A percentile compares a stretch with the other conserved stretches of the same genome.
Conservation (phyloP, 768 basidiomycete species). For the Cyclocybe cylindracea region DNA sequence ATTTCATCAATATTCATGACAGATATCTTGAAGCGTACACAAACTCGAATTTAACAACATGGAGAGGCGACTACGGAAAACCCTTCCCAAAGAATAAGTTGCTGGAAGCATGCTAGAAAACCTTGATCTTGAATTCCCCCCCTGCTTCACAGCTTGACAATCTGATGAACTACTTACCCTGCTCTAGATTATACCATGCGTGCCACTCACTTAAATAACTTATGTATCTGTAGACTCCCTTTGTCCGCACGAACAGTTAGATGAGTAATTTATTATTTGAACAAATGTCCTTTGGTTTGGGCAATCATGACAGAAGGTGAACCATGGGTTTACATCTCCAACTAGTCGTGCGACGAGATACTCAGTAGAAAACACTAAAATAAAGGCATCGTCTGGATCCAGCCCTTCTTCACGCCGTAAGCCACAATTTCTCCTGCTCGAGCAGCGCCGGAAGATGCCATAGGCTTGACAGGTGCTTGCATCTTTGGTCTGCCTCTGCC, state of each 20-base stretch:
- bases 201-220: too few relatives aligned
- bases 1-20: neutral
- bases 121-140: too few relatives aligned
- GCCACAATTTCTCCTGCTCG: conserved; percentile 65
- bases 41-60: conserved; percentile 80
- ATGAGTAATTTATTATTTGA: too few relatives aligned
- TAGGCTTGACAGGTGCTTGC: conserved; percentile 17
- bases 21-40: conserved; percentile 72
- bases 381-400: conserved; percentile 43
- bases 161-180: too few relatives aligned
- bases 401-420: conserved; percentile 61
- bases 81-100: conserved; percentile 69
- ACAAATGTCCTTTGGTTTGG: too few relatives aligned
- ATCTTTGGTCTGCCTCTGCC: conserved; percentile 38
- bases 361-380: neutral
- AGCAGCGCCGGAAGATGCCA: conserved; percentile 27
- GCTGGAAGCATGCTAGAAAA: conserved; percentile 53
- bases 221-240: too few relatives aligned
- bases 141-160: too few relatives aligned
- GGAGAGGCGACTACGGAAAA: conserved; percentile 64
- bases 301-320: too few relatives aligned
- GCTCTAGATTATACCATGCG: too few relatives aligned
- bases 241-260: too few relatives aligned
- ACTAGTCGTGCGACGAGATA: too few relatives aligned
- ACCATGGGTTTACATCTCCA: too few relatives aligned